phyloP scores from a whole-genome alignment of 768 basidiomycete species.

The Leucosporidium yakuticum region DNA sequence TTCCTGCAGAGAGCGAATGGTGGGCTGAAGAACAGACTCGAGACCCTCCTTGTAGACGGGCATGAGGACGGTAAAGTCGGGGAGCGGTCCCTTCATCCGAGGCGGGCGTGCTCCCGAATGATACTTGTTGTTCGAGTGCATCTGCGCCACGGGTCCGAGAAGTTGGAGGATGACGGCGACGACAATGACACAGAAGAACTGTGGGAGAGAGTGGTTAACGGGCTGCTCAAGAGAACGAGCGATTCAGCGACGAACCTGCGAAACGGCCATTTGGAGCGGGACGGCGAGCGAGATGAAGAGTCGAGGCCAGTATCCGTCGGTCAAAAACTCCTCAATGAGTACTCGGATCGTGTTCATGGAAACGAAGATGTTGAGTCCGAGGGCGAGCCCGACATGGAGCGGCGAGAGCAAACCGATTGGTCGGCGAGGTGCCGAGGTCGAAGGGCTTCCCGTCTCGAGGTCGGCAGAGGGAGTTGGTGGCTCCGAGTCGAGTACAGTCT shows the following conservation, averaged over 20 bases:
- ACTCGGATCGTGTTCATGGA: not conserved
- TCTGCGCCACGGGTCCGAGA: slow-evolving; percentile 2
- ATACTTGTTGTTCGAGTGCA: not conserved
- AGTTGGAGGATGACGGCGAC: slow-evolving; percentile 3
- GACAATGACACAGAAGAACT: not conserved
- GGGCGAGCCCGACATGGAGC: slow-evolving; percentile 6
- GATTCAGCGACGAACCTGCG: too few relatives aligned
- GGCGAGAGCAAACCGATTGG: not conserved
- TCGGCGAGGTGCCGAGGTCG: too few relatives aligned
- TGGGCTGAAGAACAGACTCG: slow-evolving; percentile 35
- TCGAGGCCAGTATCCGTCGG: not conserved
- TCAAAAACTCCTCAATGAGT: not conserved
- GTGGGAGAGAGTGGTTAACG: too few relatives aligned
- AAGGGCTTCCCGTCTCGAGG: too few relatives aligned
- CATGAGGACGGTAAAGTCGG: slow-evolving; percentile 20
- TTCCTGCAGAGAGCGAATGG: slow-evolving; percentile 30
- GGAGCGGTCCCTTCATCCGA: not conserved
- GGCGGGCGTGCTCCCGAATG: not conserved
- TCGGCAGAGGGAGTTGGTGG: too few relatives aligned
- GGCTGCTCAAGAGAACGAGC: too few relatives aligned
- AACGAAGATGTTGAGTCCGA: slow-evolving; percentile 10
- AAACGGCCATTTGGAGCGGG: slow-evolving; percentile 4
- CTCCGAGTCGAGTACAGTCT: not conserved
- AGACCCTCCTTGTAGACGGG: slow-evolving; percentile 40
- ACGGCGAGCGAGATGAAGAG: slow-evolving; percentile 1